Percentiles rank a stretch among this genome's conserved stretches.
Conservation (phyloP, 306 rosid species). For the Hippophae rhamnoides region DNA sequence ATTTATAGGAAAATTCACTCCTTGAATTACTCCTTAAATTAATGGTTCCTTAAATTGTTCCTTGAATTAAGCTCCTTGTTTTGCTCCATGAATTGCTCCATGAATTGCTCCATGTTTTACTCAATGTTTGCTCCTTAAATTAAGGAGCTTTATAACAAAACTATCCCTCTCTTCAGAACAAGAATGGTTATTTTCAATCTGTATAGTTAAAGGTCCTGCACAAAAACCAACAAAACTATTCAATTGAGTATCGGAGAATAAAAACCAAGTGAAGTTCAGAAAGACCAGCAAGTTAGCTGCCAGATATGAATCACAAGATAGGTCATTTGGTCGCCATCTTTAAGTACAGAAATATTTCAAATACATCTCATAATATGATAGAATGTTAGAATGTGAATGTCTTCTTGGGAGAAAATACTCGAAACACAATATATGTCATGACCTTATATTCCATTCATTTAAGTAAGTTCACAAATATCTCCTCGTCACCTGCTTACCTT, state of each 20-base stretch:
- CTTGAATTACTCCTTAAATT: too few species aligned
- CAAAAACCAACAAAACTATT: constrained; percentile 18
- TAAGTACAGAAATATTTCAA: neutral
- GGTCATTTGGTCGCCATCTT: too few species aligned
- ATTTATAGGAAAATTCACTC: too few species aligned
- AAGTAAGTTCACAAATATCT: neutral
- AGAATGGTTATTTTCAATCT: constrained; percentile 27
- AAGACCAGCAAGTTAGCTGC: neutral
- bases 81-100: too few species aligned
- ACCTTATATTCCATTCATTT: constrained; percentile 27
- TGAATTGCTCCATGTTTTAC: too few species aligned
- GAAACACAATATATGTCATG: constrained; percentile 21
- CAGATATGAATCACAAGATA: neutral
- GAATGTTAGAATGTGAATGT: constrained; percentile 26
- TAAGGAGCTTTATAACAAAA: too few species aligned
- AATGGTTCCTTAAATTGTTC: too few species aligned
- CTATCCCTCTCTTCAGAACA: constrained; percentile 34
- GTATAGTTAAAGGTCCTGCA: constrained; percentile 34
- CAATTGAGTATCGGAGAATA: neutral
- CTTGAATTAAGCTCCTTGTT: too few species aligned
- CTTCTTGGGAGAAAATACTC: constrained; percentile 20
- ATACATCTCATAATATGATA: constrained; percentile 47
- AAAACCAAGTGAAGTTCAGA: neutral
- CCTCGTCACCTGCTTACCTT: constrained; percentile 15
- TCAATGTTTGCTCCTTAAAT: too few species aligned